Conservation (phyloP, 2,329 filamentous ascomycete genomes). For the Ilyonectria robusta region DNA sequence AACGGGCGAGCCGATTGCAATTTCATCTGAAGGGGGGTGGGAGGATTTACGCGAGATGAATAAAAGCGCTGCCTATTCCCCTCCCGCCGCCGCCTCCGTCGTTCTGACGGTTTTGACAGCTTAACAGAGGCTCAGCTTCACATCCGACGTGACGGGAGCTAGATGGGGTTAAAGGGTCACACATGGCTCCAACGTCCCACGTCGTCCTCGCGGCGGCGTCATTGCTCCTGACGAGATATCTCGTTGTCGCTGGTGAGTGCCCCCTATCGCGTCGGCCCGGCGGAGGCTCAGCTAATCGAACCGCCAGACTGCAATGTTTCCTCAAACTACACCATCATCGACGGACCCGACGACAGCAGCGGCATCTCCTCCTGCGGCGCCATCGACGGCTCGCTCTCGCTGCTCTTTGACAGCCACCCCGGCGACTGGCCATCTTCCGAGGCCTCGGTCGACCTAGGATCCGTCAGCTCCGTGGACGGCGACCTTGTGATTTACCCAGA, state of each 20-base stretch:
- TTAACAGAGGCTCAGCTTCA: conserved; percentile 20
- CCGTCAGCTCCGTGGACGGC: conserved; percentile 39
- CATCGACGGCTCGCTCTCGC: conserved; percentile 47
- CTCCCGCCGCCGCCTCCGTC: not conserved
- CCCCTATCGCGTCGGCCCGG: not conserved
- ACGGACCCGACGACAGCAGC: conserved; percentile 37
- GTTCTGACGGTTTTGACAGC: conserved; percentile 19
- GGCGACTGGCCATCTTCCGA: conserved; percentile 42
- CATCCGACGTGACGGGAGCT: conserved; percentile 25
- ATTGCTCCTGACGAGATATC: conserved; percentile 39
- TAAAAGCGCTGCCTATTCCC: conserved; percentile 6
- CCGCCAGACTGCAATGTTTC: conserved; percentile 44
- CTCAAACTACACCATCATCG: conserved; percentile 47
- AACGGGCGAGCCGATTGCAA: conserved; percentile 6
- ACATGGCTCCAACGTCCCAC: conserved; percentile 44
- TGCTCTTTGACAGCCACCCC: conserved; percentile 44
- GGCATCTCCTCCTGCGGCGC: conserved; percentile 43
- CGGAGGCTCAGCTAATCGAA: not conserved
- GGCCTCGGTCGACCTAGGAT: conserved; percentile 45
- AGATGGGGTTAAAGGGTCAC: conserved; percentile 39
- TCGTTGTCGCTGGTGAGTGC: conserved; percentile 43
- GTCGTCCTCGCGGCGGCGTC: conserved; percentile 45
- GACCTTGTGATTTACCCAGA: conserved; percentile 47
- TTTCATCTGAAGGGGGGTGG: conserved; percentile 7
- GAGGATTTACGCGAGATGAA: conserved; percentile 14